Evolutionary conservation across 179 eudicot genomes (phyloP).

Genomic region (Pouteria campechiana): DNA sequence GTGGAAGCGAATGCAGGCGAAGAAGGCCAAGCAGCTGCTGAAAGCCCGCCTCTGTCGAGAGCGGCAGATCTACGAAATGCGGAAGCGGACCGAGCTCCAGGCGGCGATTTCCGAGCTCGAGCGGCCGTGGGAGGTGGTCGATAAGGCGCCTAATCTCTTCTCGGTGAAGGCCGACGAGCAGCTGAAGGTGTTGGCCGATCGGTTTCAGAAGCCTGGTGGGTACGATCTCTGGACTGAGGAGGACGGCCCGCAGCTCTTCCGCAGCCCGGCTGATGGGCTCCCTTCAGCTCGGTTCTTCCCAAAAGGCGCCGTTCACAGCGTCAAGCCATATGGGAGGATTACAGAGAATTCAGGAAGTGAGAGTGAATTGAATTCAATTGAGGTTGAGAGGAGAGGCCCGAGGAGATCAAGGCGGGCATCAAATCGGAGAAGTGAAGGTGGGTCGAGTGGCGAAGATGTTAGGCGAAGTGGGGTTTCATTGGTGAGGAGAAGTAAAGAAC

Average conservation of each 20-base stretch:
- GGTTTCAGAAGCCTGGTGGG: slow-evolving; percentile 91
- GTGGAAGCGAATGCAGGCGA: slow-evolving; percentile 89
- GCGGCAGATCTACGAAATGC: slow-evolving; percentile 85
- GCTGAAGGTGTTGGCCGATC: slow-evolving; percentile 70
- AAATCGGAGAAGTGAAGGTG: slow-evolving; percentile 4
- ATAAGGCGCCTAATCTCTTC: slow-evolving; percentile 42
- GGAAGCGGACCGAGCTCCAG: slow-evolving; percentile 84
- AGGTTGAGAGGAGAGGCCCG: neutral
- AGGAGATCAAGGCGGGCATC: slow-evolving; percentile 4
- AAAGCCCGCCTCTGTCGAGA: slow-evolving; percentile 76
- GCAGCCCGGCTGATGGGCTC: slow-evolving; percentile 28
- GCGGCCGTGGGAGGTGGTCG: slow-evolving; percentile 78
- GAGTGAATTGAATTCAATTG: slow-evolving; percentile 7
- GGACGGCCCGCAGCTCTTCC: slow-evolving; percentile 83
- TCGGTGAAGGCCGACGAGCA: slow-evolving; percentile 73
- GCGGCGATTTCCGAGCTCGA: slow-evolving; percentile 85
- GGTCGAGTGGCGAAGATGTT: neutral
- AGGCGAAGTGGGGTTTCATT: too few relatives aligned
- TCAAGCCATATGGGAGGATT: slow-evolving; percentile 42
- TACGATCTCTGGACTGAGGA: slow-evolving; percentile 81
- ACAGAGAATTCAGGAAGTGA: slow-evolving; percentile 2
- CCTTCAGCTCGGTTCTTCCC: slow-evolving; percentile 77
- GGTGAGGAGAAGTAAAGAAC: too few relatives aligned
- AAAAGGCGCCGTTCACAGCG: slow-evolving; percentile 69
- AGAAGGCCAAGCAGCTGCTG: slow-evolving; percentile 66